Evolutionary conservation across 2,329 filamentous ascomycete genomes (phyloP).

Genomic region (Phoma sp.): DNA sequence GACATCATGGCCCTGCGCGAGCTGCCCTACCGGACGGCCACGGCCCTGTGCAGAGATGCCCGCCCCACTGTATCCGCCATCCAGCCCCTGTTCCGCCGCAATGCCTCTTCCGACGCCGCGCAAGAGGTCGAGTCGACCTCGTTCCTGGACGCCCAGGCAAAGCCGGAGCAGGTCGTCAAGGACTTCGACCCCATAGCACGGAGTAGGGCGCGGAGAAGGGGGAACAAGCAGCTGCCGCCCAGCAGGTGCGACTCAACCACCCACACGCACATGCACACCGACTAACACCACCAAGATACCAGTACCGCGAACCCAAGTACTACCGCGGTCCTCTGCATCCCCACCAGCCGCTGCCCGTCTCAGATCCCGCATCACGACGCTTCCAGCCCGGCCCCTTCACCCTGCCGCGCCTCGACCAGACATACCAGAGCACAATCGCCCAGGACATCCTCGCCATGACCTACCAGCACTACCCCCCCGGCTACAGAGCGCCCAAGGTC

Average conservation of each 20-base stretch:
- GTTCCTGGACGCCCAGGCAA: slow-evolving; percentile 52
- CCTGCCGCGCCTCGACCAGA: slow-evolving; percentile 85
- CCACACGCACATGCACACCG: not conserved
- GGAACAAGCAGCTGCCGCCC: slow-evolving; percentile 56
- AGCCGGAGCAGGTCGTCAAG: slow-evolving; percentile 53
- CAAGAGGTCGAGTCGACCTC: slow-evolving; percentile 58
- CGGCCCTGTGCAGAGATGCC: slow-evolving; percentile 33
- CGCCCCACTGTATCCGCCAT: slow-evolving; percentile 31
- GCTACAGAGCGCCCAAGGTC: slow-evolving; percentile 66
- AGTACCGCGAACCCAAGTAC: slow-evolving; percentile 93
- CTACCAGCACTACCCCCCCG: slow-evolving; percentile 86
- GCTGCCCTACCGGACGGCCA: slow-evolving; percentile 41
- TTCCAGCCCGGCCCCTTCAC: slow-evolving; percentile 93
- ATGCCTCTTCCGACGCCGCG: slow-evolving; percentile 56
- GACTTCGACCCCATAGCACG: slow-evolving; percentile 59
- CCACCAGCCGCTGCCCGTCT: slow-evolving; percentile 84
- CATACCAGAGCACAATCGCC: slow-evolving; percentile 85
- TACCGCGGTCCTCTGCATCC: slow-evolving; percentile 93
- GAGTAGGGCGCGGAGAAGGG: slow-evolving; percentile 52
- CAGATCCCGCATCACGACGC: slow-evolving; percentile 85
- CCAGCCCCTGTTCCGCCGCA: slow-evolving; percentile 49
- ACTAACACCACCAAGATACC: slow-evolving; percentile 70
- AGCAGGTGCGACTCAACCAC: slow-evolving; percentile 58
- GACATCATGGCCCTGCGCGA: slow-evolving; percentile 48
- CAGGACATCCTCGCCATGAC: slow-evolving; percentile 87